Percentiles rank a stretch among this genome's conserved stretches.
Evolutionary conservation across 2,329 filamentous ascomycete species (phyloP).

Genomic region (Xylaria arbuscula): DNA sequence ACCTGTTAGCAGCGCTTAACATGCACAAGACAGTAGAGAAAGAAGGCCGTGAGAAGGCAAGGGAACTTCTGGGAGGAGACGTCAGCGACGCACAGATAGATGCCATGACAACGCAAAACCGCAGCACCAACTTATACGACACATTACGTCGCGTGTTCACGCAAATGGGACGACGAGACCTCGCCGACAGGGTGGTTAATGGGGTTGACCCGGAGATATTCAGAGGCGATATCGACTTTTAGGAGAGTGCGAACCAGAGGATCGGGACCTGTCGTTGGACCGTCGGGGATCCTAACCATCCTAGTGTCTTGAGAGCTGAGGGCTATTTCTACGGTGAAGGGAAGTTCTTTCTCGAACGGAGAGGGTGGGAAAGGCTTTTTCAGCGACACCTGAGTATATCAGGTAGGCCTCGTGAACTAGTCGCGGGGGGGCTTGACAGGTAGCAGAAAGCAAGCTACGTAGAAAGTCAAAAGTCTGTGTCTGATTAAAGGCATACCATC

Average conservation of each 20-base stretch:
- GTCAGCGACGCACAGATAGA: constrained; percentile 79
- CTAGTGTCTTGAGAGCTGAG: not conserved
- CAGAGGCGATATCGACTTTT: constrained; percentile 90
- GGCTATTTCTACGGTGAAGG: not conserved
- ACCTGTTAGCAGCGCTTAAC: constrained; percentile 88
- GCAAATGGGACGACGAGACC: constrained; percentile 89
- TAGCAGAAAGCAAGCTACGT: not conserved
- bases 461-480: constrained; percentile 4
- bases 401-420: not conserved
- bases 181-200: constrained; percentile 86
- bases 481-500: constrained; percentile 11
- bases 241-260: constrained; percentile 34
- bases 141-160: constrained; percentile 94
- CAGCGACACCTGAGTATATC: constrained; percentile 17
- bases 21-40: constrained; percentile 96
- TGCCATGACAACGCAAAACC: constrained; percentile 91
- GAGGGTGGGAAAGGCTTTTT: constrained; percentile 14
- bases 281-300: not conserved
- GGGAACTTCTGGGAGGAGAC: constrained; percentile 78
- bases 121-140: constrained; percentile 96
- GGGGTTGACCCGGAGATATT: constrained; percentile 93
- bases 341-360: constrained; percentile 11
- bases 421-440: not conserved
- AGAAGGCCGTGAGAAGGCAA: constrained; percentile 83
- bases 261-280: constrained; percentile 3